Evolutionary conservation across 1,284 basidiomycete genomes (phyloP), one percentile per base, ranked within the genome.

Genomic region (Apiotrichum montevideense): DNA sequence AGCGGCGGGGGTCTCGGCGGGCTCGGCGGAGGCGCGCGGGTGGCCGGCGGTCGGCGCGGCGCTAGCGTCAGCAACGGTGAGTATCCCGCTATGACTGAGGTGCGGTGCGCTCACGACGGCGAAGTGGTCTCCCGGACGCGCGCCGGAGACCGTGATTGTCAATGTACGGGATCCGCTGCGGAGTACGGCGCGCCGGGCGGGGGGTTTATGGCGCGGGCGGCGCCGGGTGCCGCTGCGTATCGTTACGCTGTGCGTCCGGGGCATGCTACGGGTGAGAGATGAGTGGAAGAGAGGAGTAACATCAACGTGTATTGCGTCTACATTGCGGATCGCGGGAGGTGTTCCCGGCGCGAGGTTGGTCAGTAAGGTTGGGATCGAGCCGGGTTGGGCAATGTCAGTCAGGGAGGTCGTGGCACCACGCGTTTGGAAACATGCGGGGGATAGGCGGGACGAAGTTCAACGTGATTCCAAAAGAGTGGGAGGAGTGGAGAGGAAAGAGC

Each of bases 21-120:
- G 4, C 35, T 33, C 35, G 47, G 35, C 4, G n/a, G 7, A 4
- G 35, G 47, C 8, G 15, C 1, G 29, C 37, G 47, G 15, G 46
- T 8, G 5, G 33, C 29, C 8, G 35, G 2, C 4, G 8, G 15
- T n/a, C 8, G 10, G 46, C 46, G 10, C 35, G 47, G 13, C 35
- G 47, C 47, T 49, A 49, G 13, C 13, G 47, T 49, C 47, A 49
- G 47, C 47, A 37, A 21, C 35, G 47, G 35, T 49, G 21, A 49
- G 47, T 37, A 29, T 49, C 9, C n/a, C 39, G 14, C 35, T 34
- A 35, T 13, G 8, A 47, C 13, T n/a, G 7, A 35, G 7, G 8
- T 6, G 8, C 29, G 35, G 32, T 32, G 13, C 1, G 39, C 47
- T 49, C 47, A 49, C 47, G 21, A 49, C 37, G 13, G 47, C 15